Percentiles rank a stretch among this genome's conserved stretches.
Conservation (phyloP, 1,139 yeast species). For the Diutina catenulata region DNA sequence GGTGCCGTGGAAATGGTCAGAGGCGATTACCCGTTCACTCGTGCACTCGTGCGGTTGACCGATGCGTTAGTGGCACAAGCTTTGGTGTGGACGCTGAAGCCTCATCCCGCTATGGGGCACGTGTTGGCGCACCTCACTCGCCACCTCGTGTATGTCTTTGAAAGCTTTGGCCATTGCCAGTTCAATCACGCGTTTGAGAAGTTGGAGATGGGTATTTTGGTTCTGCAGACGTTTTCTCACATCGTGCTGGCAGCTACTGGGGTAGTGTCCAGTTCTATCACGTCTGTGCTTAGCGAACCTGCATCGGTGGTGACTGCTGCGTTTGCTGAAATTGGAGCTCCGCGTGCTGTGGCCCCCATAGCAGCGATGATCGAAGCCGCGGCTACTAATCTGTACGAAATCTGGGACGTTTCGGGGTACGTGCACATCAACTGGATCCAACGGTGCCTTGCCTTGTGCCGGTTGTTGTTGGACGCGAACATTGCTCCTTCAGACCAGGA, state of each 20-base stretch:
- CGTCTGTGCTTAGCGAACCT: conserved; percentile 7
- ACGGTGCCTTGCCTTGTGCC: not conserved
- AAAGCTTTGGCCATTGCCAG: conserved; percentile 63
- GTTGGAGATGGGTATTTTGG: conserved; percentile 47
- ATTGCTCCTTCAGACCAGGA: too few species aligned
- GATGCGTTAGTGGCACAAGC: conserved; percentile 45
- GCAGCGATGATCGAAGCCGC: conserved; percentile 38
- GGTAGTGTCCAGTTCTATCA: conserved; percentile 56
- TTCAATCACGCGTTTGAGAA: conserved; percentile 46
- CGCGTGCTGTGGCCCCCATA: conserved; percentile 47
- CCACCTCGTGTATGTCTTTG: conserved; percentile 58
- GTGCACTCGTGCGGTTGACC: conserved; percentile 44
- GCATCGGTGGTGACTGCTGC: conserved; percentile 39
- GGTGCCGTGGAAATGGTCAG: conserved; percentile 65
- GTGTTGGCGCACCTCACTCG: conserved; percentile 44
- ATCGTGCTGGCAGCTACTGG: conserved; percentile 41
- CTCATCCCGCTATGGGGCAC: conserved; percentile 33
- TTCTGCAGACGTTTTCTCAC: conserved; percentile 44
- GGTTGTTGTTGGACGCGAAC: not conserved
- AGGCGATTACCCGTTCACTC: conserved; percentile 56
- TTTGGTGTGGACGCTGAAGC: conserved; percentile 28
- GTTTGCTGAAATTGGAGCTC: conserved; percentile 43
- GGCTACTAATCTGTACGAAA: conserved; percentile 27
- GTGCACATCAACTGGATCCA: not conserved
- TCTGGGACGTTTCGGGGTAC: conserved; percentile 27